A percentile compares a stretch with the other conserved stretches of the same genome.
These are phyloP conservation scores for Rhodotorula sp. DNA, from an alignment of 1,284 basidiomycete genomes.

Conservation along the genomic window DNA sequence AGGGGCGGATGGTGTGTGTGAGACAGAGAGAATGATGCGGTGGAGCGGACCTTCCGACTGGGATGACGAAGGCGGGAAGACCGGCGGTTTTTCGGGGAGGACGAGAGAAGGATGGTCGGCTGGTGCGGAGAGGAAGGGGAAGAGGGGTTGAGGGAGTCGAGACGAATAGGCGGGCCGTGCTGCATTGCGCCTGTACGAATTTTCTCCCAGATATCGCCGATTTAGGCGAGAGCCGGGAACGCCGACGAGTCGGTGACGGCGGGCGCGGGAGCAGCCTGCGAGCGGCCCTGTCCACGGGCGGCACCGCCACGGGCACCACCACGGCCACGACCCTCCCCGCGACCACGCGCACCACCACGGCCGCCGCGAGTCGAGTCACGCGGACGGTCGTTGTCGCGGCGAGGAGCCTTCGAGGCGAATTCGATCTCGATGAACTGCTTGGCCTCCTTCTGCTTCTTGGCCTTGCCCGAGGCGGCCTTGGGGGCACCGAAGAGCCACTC, in stretches of 20 bases:
- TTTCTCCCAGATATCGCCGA: not conserved
- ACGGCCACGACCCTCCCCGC: slow-evolving; percentile 32
- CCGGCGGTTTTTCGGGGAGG: not conserved
- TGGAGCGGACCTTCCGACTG: too few species aligned
- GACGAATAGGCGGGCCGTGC: not conserved
- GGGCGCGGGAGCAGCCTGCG: slow-evolving; percentile 17
- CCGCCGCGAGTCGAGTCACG: slow-evolving; percentile 26
- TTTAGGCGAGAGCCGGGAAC: slow-evolving; percentile 39
- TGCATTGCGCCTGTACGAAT: not conserved
- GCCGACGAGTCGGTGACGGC: slow-evolving; percentile 36
- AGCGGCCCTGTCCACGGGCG: slow-evolving; percentile 15
- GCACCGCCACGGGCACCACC: slow-evolving; percentile 30
- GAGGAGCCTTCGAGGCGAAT: slow-evolving; percentile 28
- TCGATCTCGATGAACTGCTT: slow-evolving; percentile 45
- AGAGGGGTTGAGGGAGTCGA: not conserved
- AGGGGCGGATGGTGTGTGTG: too few species aligned
- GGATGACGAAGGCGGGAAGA: too few species aligned
- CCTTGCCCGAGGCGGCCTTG: slow-evolving; percentile 37
- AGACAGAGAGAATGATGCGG: too few species aligned
- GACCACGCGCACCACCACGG: slow-evolving; percentile 18
- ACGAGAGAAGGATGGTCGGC: not conserved
- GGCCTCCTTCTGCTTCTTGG: slow-evolving; percentile 41
- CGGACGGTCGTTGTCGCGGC: slow-evolving; percentile 13
- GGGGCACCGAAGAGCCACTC: slow-evolving; percentile 35
- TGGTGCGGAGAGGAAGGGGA: not conserved